phyloP scores from a whole-genome alignment of 305 asterid species.

The Fraxinus floribunda region DNA sequence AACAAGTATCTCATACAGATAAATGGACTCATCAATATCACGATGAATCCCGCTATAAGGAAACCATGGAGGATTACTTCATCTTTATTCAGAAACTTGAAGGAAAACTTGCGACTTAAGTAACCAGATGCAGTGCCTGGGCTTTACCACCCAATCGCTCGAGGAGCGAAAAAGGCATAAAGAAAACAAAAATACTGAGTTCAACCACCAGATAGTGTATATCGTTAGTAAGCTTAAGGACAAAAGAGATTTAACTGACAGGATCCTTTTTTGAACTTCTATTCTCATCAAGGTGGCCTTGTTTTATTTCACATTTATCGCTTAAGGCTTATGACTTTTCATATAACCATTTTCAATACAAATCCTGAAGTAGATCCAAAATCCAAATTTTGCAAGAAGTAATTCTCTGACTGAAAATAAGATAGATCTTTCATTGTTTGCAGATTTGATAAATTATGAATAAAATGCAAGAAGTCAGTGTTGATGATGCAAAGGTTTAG shows the following conservation, averaged over 20 bases:
- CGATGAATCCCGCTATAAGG: not conserved
- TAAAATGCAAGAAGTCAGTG: not conserved
- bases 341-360: not conserved
- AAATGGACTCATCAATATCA: not conserved
- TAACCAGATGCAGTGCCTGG: not conserved
- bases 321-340: not conserved
- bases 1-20: not conserved
- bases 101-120: not conserved
- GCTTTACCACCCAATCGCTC: not conserved
- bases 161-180: not conserved
- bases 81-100: not conserved
- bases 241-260: not conserved
- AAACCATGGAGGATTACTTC: not conserved
- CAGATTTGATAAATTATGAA: not conserved
- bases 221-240: not conserved
- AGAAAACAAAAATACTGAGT: not conserved
- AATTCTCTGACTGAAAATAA: not conserved
- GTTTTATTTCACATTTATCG: not conserved
- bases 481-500: not conserved
- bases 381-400: not conserved
- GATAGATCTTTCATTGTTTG: not conserved
- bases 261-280: not conserved
- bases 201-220: not conserved
- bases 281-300: not conserved
- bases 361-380: not conserved